Percentiles rank a stretch among this genome's conserved stretches.
Evolutionary conservation across 768 basidiomycete species (phyloP).

Genomic region (Suillus discolor): DNA sequence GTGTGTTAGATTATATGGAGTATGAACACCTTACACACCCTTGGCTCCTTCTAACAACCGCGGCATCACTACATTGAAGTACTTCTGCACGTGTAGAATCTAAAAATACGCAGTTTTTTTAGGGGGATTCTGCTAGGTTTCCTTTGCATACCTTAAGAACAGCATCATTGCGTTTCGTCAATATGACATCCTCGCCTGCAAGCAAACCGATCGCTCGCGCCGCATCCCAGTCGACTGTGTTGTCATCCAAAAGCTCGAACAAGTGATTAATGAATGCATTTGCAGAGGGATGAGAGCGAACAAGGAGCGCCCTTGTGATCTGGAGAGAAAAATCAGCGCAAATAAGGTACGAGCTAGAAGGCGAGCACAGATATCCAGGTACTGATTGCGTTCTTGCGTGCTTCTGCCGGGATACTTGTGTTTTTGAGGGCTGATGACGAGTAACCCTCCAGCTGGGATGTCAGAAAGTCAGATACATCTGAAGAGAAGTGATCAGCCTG

Average conservation of each 20-base stretch:
- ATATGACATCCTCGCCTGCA: slow-evolving; percentile 56
- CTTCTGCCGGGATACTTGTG: slow-evolving; percentile 27
- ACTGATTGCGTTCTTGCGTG: slow-evolving; percentile 53
- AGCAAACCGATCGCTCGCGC: slow-evolving; percentile 76
- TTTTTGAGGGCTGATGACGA: slow-evolving; percentile 52
- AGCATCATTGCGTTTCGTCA: slow-evolving; percentile 80
- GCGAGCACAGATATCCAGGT: slow-evolving; percentile 71
- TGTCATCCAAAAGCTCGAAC: slow-evolving; percentile 72
- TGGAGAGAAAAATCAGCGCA: slow-evolving; percentile 31
- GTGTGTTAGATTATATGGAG: not conserved
- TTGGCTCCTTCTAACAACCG: slow-evolving; percentile 71
- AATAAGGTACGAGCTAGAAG: not conserved
- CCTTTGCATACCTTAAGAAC: slow-evolving; percentile 64
- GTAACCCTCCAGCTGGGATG: slow-evolving; percentile 44
- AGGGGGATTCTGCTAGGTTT: not conserved
- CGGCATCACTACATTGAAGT: slow-evolving; percentile 72
- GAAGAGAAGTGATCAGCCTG: slow-evolving; percentile 1
- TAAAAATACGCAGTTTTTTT: slow-evolving; percentile 31
- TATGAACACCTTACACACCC: slow-evolving; percentile 38
- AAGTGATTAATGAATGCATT: slow-evolving; percentile 60
- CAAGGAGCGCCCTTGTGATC: slow-evolving; percentile 80
- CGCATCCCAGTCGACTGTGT: slow-evolving; percentile 65
- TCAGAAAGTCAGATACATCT: slow-evolving; percentile 54
- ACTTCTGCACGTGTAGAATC: slow-evolving; percentile 77
- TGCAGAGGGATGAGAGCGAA: slow-evolving; percentile 67